phyloP scores from a whole-genome alignment of 129 eudicot genomes.

The Artemisia tridentata region DNA sequence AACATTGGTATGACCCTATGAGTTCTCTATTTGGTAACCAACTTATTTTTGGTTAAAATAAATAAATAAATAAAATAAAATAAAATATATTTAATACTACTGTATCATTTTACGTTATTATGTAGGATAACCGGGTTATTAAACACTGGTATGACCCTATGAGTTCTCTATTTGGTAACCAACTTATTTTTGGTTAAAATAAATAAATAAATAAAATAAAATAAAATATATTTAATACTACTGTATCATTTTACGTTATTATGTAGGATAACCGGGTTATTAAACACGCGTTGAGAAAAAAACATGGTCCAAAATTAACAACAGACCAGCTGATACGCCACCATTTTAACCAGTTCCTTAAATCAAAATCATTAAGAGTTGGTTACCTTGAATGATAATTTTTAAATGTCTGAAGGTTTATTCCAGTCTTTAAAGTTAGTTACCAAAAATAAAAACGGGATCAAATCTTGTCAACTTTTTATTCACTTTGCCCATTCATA shows the following conservation, averaged over 20 bases:
- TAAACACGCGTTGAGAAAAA: neutral
- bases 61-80: neutral
- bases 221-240: neutral
- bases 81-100: neutral
- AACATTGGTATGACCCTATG: neutral
- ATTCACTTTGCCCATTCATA: neutral
- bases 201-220: no score
- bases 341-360: neutral
- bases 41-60: neutral
- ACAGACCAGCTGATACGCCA: no score
- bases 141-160: neutral
- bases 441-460: neutral
- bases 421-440: neutral
- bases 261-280: neutral
- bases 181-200: neutral
- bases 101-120: neutral
- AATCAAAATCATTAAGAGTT: neutral
- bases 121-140: neutral
- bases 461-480: neutral
- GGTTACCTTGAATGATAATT: neutral
- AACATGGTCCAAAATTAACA: neutral
- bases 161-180: neutral
- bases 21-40: neutral
- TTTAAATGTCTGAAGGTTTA: neutral
- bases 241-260: neutral